Evolutionary conservation across 768 basidiomycete species (phyloP), one percentile per base, ranked within the genome.

Genomic region (Hericium alpestre): DNA sequence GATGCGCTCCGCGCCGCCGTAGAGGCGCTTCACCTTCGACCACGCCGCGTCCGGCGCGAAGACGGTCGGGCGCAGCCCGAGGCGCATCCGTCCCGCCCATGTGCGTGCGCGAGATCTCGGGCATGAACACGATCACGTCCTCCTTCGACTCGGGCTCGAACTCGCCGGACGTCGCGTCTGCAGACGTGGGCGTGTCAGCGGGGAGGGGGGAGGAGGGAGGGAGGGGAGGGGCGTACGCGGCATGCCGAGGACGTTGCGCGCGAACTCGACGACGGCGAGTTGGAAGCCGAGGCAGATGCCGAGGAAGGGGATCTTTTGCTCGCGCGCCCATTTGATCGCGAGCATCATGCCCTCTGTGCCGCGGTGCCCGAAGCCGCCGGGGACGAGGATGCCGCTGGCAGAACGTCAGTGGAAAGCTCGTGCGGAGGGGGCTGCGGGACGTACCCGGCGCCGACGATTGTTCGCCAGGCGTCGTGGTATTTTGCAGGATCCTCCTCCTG

Each of bases 1-100:
- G 61, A 92, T 90, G 66, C 79, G 87, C 22, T 76, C 79, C 1
- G 77, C 78, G 16, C 86, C 86, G 13, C 86, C 96, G 66, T 98
- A 99, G 66, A 99, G 73, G 67, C 80, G 80, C 37, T 93, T 78
- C 22, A 79, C 73, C 59, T 81, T 82, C 50, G 84, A 86, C 86
- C 86, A 90, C 16, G 86, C 86, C 1, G 83, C 84, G 12, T 74
- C 78, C 9, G 76, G 69, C 56, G 86, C 81, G 69, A 98, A 97
- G 50, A 97, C 80, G 2, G 95, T 99, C 3, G 95, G 93, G n/a
- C 95, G 84, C 43, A 98, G 77, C 22, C 96, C 96, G n/a, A 97
- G 81, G 12, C 96, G 86, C 96, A 99, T 99, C n/a, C n/a, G 95
- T 99, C 20, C 96, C 96, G 53, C 96, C 96, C 83, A 98, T 92